Base-by-base conservation (phyloP, 2,329 filamentous ascomycete species). In the Decorospora gaudefroyi region DNA sequence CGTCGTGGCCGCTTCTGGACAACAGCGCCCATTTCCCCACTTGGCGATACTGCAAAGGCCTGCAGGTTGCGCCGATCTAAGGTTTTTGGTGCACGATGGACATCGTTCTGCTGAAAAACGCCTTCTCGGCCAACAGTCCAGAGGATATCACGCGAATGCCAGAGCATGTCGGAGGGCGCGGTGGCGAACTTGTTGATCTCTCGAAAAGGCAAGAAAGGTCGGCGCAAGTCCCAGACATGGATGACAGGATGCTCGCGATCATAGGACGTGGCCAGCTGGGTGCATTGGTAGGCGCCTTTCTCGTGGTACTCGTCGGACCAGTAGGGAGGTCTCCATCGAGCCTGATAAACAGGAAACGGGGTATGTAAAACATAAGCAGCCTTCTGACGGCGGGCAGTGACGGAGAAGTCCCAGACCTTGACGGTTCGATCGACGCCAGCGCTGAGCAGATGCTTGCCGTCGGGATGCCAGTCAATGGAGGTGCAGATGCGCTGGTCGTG, bases 381-480 rank as follows among this genome's bases (percentile, higher is more conserved):
- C 64, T 84, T 85, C 61, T 82, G 79, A 48, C 79, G 76, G 51
- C 80, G 74, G 42, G 77, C 76, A 41, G 78, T 74, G 2, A 74
- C 70, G 3, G 79, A 80, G 43, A 85, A 80, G 62, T 85, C 81
- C 81, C 83, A 86, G 18, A 85, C 76, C 61, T 81, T 81, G 50
- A 85, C 77, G 19, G 79, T 79, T 46, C 78, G 80, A 62, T 86
- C 83, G 15, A 78, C 74, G 38, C 83, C 77, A n/a, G 80, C 81
- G 54, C 81, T 85, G 40, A 81, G 75, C 7, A 86, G 70, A 62
- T 85, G 81, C 58, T 79, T 84, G 5, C 83, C 83, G 55, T 85
- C 82, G 1, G 83, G 83, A 59, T 86, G 83, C 82, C 82, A 86
- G 62, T 86, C 83, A 23, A 86, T 77, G 4, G 81, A 76, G 49